Base-by-base conservation (phyloP, 2,329 filamentous ascomycete species). In the Fusarium albidum region DNA sequence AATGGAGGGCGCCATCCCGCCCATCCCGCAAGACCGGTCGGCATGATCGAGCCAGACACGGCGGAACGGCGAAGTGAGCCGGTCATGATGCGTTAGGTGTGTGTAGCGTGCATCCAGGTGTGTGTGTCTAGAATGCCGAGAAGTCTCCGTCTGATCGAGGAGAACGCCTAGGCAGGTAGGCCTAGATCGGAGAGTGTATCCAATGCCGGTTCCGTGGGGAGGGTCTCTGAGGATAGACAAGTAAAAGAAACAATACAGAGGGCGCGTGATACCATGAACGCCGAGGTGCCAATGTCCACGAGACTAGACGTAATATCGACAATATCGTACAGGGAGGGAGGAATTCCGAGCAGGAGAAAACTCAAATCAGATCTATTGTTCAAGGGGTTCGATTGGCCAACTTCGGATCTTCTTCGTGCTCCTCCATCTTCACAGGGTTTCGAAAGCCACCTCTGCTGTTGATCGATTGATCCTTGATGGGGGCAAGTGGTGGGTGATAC, bases 101-200 rank as follows among this genome's bases (percentile, higher is more conserved):
- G 21, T 21, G 21, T 44, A 47, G 35, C 34, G 46, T 11, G 42
- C 59, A 55, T 47, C 51, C 39, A 33, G 18, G 6, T 35, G 18
- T 12, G 8, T 6, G 33, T 53, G 49, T 34, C 31, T 50, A 27
- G 40, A 39, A 61, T 59, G 50, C 59, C 59, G 58, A 61, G 56
- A 39, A 49, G 55, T 63, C 59, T 61, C 59, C 58, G 35, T 21
- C 58, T 58, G 58, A 54, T 34, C 52, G 59, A 47, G 38, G 47
- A 27, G 38, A 28, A 33, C 26, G 7, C 21, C 21, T 21, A 21
- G 21, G 21, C 5, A 21, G 21, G 21, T 7, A 21, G 15, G 37
- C 29, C 17, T 51, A 35, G 43, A 55, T 18, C 31, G 39, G 27
- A 34, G 47, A 31, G 25, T 43, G 25, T 38, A 37, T 50, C 26